phyloP scores from a whole-genome alignment of 345 rosid species.

The Clarkia xantiana region DNA sequence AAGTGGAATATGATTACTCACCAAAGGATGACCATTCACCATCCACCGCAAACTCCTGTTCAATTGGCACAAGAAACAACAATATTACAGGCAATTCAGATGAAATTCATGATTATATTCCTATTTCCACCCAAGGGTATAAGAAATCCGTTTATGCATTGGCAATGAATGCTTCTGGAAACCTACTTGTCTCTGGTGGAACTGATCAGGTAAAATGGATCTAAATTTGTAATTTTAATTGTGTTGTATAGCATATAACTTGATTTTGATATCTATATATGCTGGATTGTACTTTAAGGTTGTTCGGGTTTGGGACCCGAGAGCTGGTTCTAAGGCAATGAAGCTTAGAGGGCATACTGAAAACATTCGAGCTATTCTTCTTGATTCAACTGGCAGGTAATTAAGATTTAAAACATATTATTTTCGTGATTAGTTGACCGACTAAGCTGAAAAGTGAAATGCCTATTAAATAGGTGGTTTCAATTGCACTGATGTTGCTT shows the following conservation, averaged over 20 bases:
- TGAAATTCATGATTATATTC: conserved; percentile 67
- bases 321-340: conserved; percentile 90
- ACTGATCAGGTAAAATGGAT: conserved; percentile 70
- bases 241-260: too few relatives aligned
- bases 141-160: conserved; percentile 98
- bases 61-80: conserved; percentile 74
- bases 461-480: too few relatives aligned
- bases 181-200: conserved; percentile 94
- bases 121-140: conserved; percentile 84
- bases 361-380: conserved; percentile 78
- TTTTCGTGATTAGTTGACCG: too few relatives aligned
- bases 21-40: conserved; percentile 42
- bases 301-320: conserved; percentile 98
- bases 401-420: conserved; percentile 8
- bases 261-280: too few relatives aligned
- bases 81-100: conserved; percentile 49
- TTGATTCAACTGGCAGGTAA: conserved; percentile 96
- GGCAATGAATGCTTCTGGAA: conserved; percentile 86
- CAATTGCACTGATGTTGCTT: too few relatives aligned
- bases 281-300: conserved; percentile 28
- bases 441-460: too few relatives aligned
- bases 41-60: conserved; percentile 55
- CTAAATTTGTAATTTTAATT: too few relatives aligned
- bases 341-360: conserved; percentile 94
- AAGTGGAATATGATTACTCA: conserved; percentile 60